phyloP scores from a whole-genome alignment of 805 yeast species.

The Candida wancherniae region DNA sequence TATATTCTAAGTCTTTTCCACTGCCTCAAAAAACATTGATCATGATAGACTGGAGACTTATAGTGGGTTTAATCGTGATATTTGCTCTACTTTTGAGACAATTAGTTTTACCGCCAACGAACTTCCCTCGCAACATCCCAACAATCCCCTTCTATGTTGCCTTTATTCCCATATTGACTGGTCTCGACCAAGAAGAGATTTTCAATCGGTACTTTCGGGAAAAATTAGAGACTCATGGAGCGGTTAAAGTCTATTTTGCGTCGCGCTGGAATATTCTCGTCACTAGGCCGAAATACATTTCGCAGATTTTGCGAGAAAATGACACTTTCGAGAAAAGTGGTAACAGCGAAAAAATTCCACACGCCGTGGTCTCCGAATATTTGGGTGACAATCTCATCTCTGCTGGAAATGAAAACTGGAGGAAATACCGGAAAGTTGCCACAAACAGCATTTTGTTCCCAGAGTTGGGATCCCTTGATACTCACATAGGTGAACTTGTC shows the following conservation, averaged over 20 bases:
- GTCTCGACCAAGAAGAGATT: slow-evolving; percentile 46
- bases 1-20: too few species aligned
- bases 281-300: slow-evolving; percentile 42
- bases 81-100: too few species aligned
- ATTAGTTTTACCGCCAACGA: slow-evolving; percentile 44
- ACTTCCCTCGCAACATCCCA: slow-evolving; percentile 51
- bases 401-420: slow-evolving; percentile 53
- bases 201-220: slow-evolving; percentile 39
- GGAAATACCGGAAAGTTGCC: slow-evolving; percentile 39
- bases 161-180: slow-evolving; percentile 40
- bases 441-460: slow-evolving; percentile 50
- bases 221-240: slow-evolving; percentile 48
- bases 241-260: slow-evolving; percentile 56
- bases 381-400: slow-evolving; percentile 61
- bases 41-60: too few species aligned
- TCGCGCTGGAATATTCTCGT: slow-evolving; percentile 58
- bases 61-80: too few species aligned
- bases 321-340: slow-evolving; percentile 54
- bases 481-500: slow-evolving; percentile 36
- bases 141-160: slow-evolving; percentile 59
- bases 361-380: slow-evolving; percentile 48
- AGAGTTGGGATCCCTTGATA: slow-evolving; percentile 29
- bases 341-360: slow-evolving; percentile 53
- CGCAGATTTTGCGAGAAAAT: slow-evolving; percentile 46
- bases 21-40: too few species aligned